phyloP scores from a whole-genome alignment of 2,329 filamentous ascomycete species.

The Ceratocystis alfenasii region DNA sequence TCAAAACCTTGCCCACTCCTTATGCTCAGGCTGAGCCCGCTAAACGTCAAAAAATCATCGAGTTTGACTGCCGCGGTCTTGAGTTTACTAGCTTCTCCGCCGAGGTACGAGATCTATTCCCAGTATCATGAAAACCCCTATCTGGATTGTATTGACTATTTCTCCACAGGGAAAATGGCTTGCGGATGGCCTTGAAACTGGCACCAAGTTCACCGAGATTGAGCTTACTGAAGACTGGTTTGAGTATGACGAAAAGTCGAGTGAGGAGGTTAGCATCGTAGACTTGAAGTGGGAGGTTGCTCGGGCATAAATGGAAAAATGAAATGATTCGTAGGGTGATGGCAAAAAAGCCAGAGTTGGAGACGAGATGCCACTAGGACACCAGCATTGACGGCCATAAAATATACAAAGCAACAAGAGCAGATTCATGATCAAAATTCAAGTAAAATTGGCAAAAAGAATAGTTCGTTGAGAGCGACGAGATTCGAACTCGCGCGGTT shows the following conservation, averaged over 20 bases:
- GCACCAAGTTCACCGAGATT: slow-evolving; percentile 68
- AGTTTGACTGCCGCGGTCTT: slow-evolving; percentile 86
- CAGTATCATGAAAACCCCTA: not conserved
- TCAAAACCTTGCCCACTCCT: slow-evolving; percentile 58
- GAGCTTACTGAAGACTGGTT: slow-evolving; percentile 92
- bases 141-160: slow-evolving; percentile 11
- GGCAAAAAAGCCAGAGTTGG: not conserved
- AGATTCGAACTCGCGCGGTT: slow-evolving; percentile 43
- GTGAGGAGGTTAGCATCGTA: slow-evolving; percentile 85
- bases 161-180: slow-evolving; percentile 68
- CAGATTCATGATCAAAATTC: not conserved
- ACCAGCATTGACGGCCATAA: not conserved
- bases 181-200: slow-evolving; percentile 67
- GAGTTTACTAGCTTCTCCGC: slow-evolving; percentile 86
- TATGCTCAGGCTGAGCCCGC: slow-evolving; percentile 63
- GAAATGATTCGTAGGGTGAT: not conserved
- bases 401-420: not conserved
- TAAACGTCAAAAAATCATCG: slow-evolving; percentile 66
- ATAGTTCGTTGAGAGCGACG: slow-evolving; percentile 33
- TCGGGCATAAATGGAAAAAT: slow-evolving; percentile 40
- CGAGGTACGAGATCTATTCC: slow-evolving; percentile 46
- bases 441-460: slow-evolving; percentile 18
- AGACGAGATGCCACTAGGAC: not conserved
- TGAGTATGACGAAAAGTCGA: slow-evolving; percentile 90
- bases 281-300: slow-evolving; percentile 78